Conservation (phyloP, 495 filamentous ascomycete species). For the Penicillium bovifimosum region DNA sequence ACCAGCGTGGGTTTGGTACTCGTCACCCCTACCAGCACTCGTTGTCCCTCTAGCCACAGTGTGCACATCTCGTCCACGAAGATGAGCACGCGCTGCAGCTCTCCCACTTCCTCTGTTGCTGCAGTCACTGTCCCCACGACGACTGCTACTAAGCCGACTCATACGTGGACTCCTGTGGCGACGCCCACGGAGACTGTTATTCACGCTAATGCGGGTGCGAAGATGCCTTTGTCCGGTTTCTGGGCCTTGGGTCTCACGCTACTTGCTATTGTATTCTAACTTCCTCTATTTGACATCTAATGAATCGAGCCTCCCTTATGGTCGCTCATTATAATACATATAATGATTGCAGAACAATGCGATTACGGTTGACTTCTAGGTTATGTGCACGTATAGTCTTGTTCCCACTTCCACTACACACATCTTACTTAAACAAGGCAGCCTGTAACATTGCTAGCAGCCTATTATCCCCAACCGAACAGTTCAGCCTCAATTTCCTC, state of each 20-base stretch:
- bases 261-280: neutral
- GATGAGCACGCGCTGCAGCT: neutral
- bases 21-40: neutral
- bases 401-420: too few species aligned
- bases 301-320: too few species aligned
- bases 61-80: neutral
- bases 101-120: neutral
- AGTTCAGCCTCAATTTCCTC: neutral
- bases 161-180: neutral
- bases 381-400: too few species aligned
- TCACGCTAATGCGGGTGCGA: neutral
- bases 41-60: neutral
- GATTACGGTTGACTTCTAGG: neutral
- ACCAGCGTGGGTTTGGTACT: conserved; percentile 21
- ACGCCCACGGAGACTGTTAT: neutral
- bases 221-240: neutral
- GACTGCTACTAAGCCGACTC: neutral
- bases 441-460: neutral
- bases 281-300: neutral
- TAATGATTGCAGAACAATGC: neutral
- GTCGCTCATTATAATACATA: too few species aligned
- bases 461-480: neutral
- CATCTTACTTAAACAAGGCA: neutral
- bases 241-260: conserved; percentile 1
- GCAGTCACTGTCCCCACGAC: neutral